Base-by-base conservation (phyloP, 2,329 filamentous ascomycete species). In the Penicillium sclerotigenum region DNA sequence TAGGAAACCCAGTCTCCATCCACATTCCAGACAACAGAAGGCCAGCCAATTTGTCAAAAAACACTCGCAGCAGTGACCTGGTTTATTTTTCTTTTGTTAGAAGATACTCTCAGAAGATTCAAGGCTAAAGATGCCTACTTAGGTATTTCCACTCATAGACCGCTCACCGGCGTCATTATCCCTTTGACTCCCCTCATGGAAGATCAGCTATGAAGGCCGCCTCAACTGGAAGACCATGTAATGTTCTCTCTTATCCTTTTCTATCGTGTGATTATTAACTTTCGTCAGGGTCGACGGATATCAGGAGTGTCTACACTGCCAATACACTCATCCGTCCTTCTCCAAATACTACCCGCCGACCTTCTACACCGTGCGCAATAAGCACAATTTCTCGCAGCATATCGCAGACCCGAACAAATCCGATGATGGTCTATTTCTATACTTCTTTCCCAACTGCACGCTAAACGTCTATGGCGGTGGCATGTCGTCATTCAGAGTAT, bases 221-320 rank as follows among this genome's bases (percentile, higher is more conserved):
- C 83, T 84, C 72, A 84, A 84, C 65, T 83, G 81, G 81, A 83
- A 83, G 64, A 83, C 81, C 0, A 83, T 83, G 80, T 79, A 68
- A 54, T 62, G 22, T 22, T 10, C 2, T 20, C n/a, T 38, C 5
- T 16, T n/a, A 9, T 20, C 5, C 6, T 14, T 16, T 5, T 4
- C 1, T 13, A 22, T 7, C 18, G 0, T 24, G 14, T 13, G 4
- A 13, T 29, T 29, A 36, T 43, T 57, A 29, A 60, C 10, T 5
- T 36, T 7, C 45, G 0, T 46, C 52, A 79, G 77, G 78, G 80
- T 83, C 24, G 81, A 83, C 57, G 81, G 81, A 8, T 83, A 81
- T 58, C 81, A 83, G 66, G 82, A 84, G 68, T 84, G 82, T 59
- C 74, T 84, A 20, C 81, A 83, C 65, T 83, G 81, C 69, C 78